A percentile compares a stretch with the other conserved stretches of the same genome.
These are phyloP conservation scores for Aspergillus diversus DNA, from an alignment of 495 filamentous ascomycete species.

Conservation along the genomic window DNA sequence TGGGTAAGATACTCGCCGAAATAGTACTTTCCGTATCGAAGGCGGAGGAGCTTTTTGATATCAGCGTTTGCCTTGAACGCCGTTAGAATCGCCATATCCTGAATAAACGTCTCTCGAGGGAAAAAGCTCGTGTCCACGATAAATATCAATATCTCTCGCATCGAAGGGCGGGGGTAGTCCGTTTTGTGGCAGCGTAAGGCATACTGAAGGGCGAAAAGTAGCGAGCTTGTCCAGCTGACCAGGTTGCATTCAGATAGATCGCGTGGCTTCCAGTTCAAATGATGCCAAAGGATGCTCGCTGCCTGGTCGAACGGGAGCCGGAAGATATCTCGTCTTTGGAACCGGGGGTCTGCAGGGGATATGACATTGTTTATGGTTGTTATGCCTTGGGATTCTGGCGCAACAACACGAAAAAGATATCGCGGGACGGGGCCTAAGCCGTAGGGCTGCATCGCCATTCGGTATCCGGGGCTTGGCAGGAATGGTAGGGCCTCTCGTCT, in stretches of 20 bases:
- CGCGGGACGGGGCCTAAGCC: too few relatives aligned
- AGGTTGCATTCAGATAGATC: slow-evolving; percentile 24
- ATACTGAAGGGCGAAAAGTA: slow-evolving; percentile 40
- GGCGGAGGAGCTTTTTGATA: slow-evolving; percentile 1
- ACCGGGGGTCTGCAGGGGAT: neutral
- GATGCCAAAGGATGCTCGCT: neutral
- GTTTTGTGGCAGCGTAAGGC: slow-evolving; percentile 28
- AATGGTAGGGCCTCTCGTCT: too few relatives aligned
- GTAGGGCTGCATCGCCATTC: too few relatives aligned
- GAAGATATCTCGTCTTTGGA: neutral
- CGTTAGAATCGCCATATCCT: slow-evolving; percentile 30
- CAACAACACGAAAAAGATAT: neutral
- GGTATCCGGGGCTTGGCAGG: too few relatives aligned
- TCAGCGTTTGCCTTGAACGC: slow-evolving; percentile 22
- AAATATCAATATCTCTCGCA: slow-evolving; percentile 36
- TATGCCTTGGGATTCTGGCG: neutral
- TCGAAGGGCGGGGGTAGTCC: slow-evolving; percentile 13
- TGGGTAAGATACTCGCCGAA: slow-evolving; percentile 44
- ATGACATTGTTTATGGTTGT: neutral
- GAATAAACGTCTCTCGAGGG: slow-evolving; percentile 31
- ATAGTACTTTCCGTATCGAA: slow-evolving; percentile 18
- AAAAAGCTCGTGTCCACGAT: slow-evolving; percentile 33
- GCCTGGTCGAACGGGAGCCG: neutral
- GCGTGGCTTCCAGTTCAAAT: neutral
- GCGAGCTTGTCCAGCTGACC: slow-evolving; percentile 41